phyloP scores from a whole-genome alignment of 75 land plant genomes.

The Picea sitchensis region DNA sequence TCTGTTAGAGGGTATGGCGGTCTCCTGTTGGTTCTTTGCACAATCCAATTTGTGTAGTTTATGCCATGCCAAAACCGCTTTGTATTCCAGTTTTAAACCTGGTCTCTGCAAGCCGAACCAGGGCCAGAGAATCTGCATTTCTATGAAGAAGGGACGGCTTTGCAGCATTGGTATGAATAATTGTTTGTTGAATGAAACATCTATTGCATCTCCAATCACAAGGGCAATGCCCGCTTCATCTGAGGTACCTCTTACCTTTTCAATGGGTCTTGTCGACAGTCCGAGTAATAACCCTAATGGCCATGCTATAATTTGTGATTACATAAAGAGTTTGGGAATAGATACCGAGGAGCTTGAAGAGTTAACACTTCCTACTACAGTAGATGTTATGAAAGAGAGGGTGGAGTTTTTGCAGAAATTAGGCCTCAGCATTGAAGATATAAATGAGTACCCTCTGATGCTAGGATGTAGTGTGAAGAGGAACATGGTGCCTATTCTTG shows the following conservation, averaged over 20 bases:
- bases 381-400: slow-evolving; percentile 76
- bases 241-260: too few relatives aligned
- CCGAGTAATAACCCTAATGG: not conserved
- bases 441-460: slow-evolving; percentile 74
- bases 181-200: not conserved
- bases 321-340: slow-evolving; percentile 50
- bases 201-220: not conserved
- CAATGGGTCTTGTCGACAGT: not conserved
- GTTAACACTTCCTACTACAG: slow-evolving; percentile 66
- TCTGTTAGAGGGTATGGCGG: too few relatives aligned
- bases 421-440: slow-evolving; percentile 69
- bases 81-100: not conserved
- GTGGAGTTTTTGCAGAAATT: slow-evolving; percentile 73
- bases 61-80: not conserved
- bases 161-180: not conserved
- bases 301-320: slow-evolving; percentile 42
- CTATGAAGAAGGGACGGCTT: not conserved
- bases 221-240: not conserved
- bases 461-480: slow-evolving; percentile 92
- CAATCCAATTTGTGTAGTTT: not conserved
- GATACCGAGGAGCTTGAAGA: slow-evolving; percentile 77
- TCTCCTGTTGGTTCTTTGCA: too few relatives aligned
- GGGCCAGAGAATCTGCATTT: not conserved
- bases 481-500: slow-evolving; percentile 82
- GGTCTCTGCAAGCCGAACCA: not conserved